Evolutionary conservation across 192 early-diverging fungal genomes (phyloP).

Genomic region (Backusella mclennaniae): DNA sequence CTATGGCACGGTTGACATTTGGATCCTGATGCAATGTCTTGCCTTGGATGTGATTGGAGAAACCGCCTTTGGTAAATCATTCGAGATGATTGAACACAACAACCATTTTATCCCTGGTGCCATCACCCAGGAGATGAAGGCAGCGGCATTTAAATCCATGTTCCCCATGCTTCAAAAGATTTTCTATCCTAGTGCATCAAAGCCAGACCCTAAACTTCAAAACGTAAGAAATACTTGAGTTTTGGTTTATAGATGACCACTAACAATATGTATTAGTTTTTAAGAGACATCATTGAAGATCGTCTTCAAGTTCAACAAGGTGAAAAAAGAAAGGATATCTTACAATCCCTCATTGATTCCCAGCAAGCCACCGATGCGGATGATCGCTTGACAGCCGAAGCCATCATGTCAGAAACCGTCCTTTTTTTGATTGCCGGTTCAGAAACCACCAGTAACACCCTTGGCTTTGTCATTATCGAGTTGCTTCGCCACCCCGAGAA

Average conservation of each 20-base stretch:
- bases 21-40: constrained; percentile 27
- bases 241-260: no score
- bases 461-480: constrained; percentile 28
- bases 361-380: constrained; percentile 26
- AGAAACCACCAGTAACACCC: constrained; percentile 35
- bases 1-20: constrained; percentile 34
- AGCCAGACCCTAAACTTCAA: constrained; percentile 1
- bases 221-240: neutral
- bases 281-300: constrained; percentile 16
- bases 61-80: constrained; percentile 50
- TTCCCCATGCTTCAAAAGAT: neutral
- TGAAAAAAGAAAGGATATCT: constrained; percentile 36
- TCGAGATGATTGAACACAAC: constrained; percentile 46
- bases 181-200: neutral
- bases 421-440: constrained; percentile 42
- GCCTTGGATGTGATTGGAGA: constrained; percentile 53
- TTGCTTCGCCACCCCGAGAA: constrained; percentile 13
- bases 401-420: constrained; percentile 36
- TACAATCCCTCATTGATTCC: constrained; percentile 47
- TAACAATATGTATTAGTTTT: constrained; percentile 14
- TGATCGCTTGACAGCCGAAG: constrained; percentile 40
- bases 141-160: neutral
- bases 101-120: constrained; percentile 38
- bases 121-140: constrained; percentile 15
- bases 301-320: constrained; percentile 3